Evolutionary conservation across 164 flowering plant genomes (phyloP), one percentile per base, ranked within the genome.

Genomic region (Euptelea pleiosperma): DNA sequence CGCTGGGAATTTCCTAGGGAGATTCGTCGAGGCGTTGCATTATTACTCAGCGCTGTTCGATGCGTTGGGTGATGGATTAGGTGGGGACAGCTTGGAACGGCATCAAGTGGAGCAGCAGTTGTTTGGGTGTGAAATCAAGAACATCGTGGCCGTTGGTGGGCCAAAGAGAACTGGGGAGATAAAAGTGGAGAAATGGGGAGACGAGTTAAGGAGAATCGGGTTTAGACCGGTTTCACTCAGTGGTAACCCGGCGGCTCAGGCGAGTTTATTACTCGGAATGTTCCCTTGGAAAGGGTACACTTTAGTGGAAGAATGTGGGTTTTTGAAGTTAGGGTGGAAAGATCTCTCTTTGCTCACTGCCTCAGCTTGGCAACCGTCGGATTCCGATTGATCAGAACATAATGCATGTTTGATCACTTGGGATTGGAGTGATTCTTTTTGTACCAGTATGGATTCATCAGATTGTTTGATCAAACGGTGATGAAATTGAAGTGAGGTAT

Each of bases 31-130:
- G 70, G 95, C 98, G 0, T 50, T 92, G 71, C 96, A 89, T 66
- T 89, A 92, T 55, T 92, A 92, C 65, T 89, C 97, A 15, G 95
- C 98, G 1, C 57, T 92, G 69, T 89, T 92, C 34, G 98, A 92
- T 57, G 90, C 96, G 28, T 57, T 92, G 16, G 98, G 93, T 37
- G 94, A 85, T 26, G 89, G 87, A 46, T 37, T 75, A 50, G 85
- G 65, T 21, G 70, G 11, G 56, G 86, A 86, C 8, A 79, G 72
- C 44, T 35, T 64, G 36, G 92, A 89, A 68, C 56, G 96, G 68
- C 82, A 82, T 70, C 53, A 57, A 69, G 98, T 89, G 76, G 98
- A 91, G 80, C 87, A 83, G 70, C 87, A 83, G 68, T 57, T 89
- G 62, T 73, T 92, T 37, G 96, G 93, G 52, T 37, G 76, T 9